These are phyloP conservation scores for Monosporozyma aquatica DNA, from an alignment of 805 yeast species.

Conservation along the genomic window DNA sequence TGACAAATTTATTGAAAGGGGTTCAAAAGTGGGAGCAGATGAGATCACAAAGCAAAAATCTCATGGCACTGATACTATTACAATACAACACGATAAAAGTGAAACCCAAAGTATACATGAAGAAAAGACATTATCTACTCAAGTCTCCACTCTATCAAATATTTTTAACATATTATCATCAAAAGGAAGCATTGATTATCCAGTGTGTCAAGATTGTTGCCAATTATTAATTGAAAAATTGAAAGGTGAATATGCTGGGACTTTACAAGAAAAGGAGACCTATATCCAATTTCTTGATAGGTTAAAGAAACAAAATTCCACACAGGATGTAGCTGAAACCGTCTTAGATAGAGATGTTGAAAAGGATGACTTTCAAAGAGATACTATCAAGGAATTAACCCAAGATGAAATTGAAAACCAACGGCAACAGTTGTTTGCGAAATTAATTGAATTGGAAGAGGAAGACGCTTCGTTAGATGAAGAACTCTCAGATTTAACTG, in stretches of 20 bases:
- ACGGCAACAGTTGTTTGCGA: constrained; percentile 12
- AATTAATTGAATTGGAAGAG: constrained; percentile 6
- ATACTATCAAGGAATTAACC: not conserved
- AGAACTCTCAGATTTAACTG: constrained; percentile 37
- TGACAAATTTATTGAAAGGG: not conserved
- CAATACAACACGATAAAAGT: not conserved
- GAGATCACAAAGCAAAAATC: too few relatives aligned
- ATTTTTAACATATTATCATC: constrained; percentile 65
- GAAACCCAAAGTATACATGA: constrained; percentile 8
- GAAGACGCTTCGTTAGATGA: constrained; percentile 37
- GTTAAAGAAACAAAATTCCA: constrained; percentile 40
- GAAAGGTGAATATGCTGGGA: constrained; percentile 60
- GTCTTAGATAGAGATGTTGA: too few relatives aligned
- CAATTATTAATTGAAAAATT: constrained; percentile 52
- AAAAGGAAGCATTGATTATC: constrained; percentile 71
- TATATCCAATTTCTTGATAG: constrained; percentile 67
- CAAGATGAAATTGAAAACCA: constrained; percentile 23
- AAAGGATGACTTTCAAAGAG: not conserved
- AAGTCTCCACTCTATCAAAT: constrained; percentile 46
- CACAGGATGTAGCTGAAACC: too few relatives aligned
- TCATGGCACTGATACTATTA: not conserved
- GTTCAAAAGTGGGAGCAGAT: too few relatives aligned
- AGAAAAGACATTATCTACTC: constrained; percentile 34
- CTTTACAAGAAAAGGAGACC: constrained; percentile 67
- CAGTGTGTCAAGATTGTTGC: constrained; percentile 84